Conservation (phyloP, 768 basidiomycete genomes). For the Psilocybe sp. region DNA sequence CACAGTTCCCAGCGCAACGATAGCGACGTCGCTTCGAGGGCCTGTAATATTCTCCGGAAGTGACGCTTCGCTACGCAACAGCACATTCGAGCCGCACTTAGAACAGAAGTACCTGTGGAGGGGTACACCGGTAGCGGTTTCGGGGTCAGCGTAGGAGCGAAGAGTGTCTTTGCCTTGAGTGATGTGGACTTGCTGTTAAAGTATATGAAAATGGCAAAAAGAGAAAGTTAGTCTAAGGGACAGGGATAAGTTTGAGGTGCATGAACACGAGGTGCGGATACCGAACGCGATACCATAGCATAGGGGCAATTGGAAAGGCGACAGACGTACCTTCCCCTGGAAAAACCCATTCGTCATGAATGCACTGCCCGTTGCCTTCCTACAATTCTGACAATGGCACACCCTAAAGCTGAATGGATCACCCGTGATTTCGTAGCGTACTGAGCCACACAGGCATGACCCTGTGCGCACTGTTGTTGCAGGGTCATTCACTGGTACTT, state of each 20-base stretch:
- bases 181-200: conserved; percentile 23
- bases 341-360: conserved; percentile 39
- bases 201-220: not conserved
- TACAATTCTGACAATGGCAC: conserved; percentile 43
- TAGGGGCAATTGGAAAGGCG: not conserved
- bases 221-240: not conserved
- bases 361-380: conserved; percentile 38
- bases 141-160: conserved; percentile 22
- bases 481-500: too few relatives aligned
- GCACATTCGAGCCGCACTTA: conserved; percentile 35
- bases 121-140: conserved; percentile 27
- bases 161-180: conserved; percentile 26
- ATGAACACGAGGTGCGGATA: too few relatives aligned
- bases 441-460: conserved; percentile 35
- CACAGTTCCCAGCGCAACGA: conserved; percentile 28
- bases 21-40: conserved; percentile 13
- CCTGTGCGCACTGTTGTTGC: conserved; percentile 19
- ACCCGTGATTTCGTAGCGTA: conserved; percentile 32
- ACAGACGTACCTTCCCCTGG: conserved; percentile 25
- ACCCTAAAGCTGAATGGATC: conserved; percentile 35
- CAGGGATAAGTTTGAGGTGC: too few relatives aligned
- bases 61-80: conserved; percentile 13
- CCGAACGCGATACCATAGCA: too few relatives aligned
- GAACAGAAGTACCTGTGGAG: conserved; percentile 32
- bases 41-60: conserved; percentile 7